Percentiles rank a stretch among this genome's conserved stretches.
Conservation (phyloP, 1,139 yeast genomes). For the Geotrichum klebahnii region DNA sequence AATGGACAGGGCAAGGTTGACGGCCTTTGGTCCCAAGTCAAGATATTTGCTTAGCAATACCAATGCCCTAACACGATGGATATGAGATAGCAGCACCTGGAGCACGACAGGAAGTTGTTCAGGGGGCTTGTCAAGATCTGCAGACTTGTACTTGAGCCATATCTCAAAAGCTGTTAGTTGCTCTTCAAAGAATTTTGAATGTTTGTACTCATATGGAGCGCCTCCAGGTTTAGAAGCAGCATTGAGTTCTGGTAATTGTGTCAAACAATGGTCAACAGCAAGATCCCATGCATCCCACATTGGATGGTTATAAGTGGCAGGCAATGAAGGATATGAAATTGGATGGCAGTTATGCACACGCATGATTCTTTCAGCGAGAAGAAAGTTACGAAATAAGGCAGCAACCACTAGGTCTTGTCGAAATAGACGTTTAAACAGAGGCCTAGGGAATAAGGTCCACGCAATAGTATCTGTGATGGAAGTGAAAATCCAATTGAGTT, state of each 20-base stretch:
- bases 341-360: constrained; percentile 93
- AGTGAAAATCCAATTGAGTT: constrained; percentile 94
- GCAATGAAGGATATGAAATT: constrained; percentile 87
- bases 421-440: constrained; percentile 81
- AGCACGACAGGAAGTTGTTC: constrained; percentile 92
- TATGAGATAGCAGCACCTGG: constrained; percentile 89
- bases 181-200: constrained; percentile 91
- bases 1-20: constrained; percentile 81
- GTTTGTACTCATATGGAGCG: constrained; percentile 57
- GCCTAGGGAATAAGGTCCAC: constrained; percentile 88
- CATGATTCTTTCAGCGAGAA: constrained; percentile 90
- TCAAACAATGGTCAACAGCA: constrained; percentile 89
- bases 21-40: constrained; percentile 98
- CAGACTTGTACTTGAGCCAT: constrained; percentile 89
- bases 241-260: constrained; percentile 44
- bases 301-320: constrained; percentile 76
- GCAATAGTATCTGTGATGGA: constrained; percentile 98
- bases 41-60: constrained; percentile 77
- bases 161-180: constrained; percentile 93
- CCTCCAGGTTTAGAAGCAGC: constrained; percentile 38
- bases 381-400: constrained; percentile 85
- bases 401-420: constrained; percentile 97
- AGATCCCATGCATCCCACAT: constrained; percentile 99
- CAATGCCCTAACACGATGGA: constrained; percentile 85
- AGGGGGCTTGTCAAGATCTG: constrained; percentile 69